These are phyloP conservation scores for Logfia minima DNA, from an alignment of 129 eudicot genomes.

Conservation along the genomic window DNA sequence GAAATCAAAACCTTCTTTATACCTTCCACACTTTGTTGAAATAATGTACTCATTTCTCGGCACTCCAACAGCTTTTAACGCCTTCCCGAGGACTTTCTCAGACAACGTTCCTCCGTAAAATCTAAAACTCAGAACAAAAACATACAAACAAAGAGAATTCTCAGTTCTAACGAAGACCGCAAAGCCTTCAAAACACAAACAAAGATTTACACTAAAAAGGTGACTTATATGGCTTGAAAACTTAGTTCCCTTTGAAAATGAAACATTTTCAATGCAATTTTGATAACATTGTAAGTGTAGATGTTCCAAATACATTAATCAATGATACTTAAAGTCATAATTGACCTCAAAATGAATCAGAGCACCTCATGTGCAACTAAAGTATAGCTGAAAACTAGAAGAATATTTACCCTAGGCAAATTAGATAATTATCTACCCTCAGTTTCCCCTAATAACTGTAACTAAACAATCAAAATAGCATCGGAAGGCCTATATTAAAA, in stretches of 20 bases:
- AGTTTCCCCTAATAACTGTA: no score
- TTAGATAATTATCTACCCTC: no score
- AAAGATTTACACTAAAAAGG: not conserved
- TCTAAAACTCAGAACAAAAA: constrained; percentile 35
- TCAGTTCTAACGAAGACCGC: not conserved
- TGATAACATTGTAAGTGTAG: not conserved
- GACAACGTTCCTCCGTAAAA: constrained; percentile 90
- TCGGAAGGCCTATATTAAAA: not conserved
- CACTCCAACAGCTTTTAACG: constrained; percentile 72
- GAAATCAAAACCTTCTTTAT: constrained; percentile 87
- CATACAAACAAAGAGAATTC: not conserved
- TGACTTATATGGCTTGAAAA: not conserved
- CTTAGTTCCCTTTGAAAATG: not conserved
- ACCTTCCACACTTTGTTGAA: constrained; percentile 92
- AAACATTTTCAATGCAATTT: not conserved
- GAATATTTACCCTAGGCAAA: no score
- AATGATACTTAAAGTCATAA: not conserved
- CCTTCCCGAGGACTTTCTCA: constrained; percentile 78
- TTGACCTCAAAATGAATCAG: no score
- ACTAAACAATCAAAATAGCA: no score
- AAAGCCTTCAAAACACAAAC: not conserved
- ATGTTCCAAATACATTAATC: constrained; percentile 5
- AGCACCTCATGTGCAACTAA: no score
- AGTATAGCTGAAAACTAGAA: no score
- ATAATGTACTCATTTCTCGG: constrained; percentile 78